Base-by-base conservation (phyloP, 352 stramenopile genomes). In the Pythium aquatile region DNA sequence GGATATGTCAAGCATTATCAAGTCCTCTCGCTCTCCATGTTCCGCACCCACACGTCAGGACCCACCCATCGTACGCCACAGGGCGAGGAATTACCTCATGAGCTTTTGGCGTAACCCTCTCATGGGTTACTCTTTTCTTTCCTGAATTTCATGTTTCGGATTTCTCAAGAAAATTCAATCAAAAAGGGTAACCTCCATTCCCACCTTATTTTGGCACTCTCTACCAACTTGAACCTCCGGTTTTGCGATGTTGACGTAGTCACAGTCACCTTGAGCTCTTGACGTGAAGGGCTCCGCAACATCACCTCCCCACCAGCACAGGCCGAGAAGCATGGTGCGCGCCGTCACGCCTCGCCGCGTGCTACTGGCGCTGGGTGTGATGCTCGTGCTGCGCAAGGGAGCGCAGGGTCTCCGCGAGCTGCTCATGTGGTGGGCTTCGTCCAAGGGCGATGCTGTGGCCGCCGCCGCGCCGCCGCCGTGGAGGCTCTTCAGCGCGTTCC, bases 401-500 rank as follows among this genome's bases (percentile, higher is more conserved):
- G 64, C 51, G 4, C 74, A 81, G 55, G 67, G 67, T 5, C n/a
- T 76, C 0, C 68, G 70, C 26, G 66, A 68, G 11, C 52, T 74
- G 52, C 59, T 79, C 17, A 24, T 55, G 20, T 77, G 55, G 24
- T 57, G 26, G 69, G 52, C 30, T 39, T 71, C 63, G 14, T 64
- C 69, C 1, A 67, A 73, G 0, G 61, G 65, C 0, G 57, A 67
- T 1, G 30, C 58, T 28, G 58, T 46, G 29, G 52, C 40, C 7
- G 44, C 57, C 24, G 11, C 58, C 16, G 16, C 70, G 29, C 40
- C 64, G 13, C 57, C 73, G 30, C 69, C 75, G 29, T 91, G 78
- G 76, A 74, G 71, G 20, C 71, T 94, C n/a, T 92, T 94, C 42
- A 94, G 85, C 59, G 53, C 37, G n/a, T 86, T 94, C 54, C 66